phyloP scores from a whole-genome alignment of 2,329 filamentous ascomycete species.

The Penicillium sp. region DNA sequence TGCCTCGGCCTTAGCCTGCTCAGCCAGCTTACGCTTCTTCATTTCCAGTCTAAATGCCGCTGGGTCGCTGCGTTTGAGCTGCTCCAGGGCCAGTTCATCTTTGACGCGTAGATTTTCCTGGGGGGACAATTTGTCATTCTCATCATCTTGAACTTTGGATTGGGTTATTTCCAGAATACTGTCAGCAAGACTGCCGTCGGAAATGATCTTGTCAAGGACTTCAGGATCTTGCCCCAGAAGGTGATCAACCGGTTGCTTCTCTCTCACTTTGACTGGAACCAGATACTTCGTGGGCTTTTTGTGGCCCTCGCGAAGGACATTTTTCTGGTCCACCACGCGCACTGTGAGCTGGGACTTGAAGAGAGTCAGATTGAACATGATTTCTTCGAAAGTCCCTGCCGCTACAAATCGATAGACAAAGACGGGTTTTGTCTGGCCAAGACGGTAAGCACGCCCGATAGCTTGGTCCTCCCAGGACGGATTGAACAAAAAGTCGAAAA shows the following conservation, averaged over 20 bases:
- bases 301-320: conserved; percentile 66
- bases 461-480: conserved; percentile 83
- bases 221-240: conserved; percentile 60
- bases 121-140: background rate
- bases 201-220: conserved; percentile 59
- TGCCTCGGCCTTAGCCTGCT: background rate
- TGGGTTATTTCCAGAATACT: background rate
- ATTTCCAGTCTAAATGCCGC: background rate
- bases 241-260: conserved; percentile 44
- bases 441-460: conserved; percentile 79
- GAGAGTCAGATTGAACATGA: conserved; percentile 69
- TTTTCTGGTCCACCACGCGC: conserved; percentile 81
- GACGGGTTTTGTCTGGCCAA: conserved; percentile 78
- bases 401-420: conserved; percentile 80
- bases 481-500: conserved; percentile 82
- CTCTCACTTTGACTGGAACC: conserved; percentile 56
- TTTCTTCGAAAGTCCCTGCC: conserved; percentile 77
- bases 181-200: background rate
- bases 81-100: background rate
- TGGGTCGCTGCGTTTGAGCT: background rate
- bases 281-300: conserved; percentile 58
- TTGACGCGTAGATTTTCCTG: background rate
- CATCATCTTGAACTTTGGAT: background rate
- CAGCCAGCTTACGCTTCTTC: background rate
- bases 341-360: conserved; percentile 81